Percentiles rank a stretch among this genome's conserved stretches.
Evolutionary conservation across 1,284 basidiomycete genomes (phyloP).

Genomic region (Pyrrhoderma lamaoense): DNA sequence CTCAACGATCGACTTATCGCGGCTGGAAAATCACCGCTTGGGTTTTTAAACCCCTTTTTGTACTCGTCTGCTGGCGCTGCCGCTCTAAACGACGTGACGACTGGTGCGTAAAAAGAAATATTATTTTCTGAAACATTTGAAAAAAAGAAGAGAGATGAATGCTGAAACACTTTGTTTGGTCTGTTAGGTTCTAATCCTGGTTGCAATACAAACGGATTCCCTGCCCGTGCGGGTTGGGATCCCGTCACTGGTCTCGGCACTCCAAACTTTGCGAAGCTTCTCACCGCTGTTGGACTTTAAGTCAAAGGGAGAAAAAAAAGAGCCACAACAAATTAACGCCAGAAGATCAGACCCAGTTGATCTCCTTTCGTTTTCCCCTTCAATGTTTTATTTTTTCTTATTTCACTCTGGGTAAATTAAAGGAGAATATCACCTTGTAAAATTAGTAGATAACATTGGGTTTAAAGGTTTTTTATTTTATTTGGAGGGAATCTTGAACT

Average conservation of each 20-base stretch:
- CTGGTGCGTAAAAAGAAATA: slow-evolving; percentile 16
- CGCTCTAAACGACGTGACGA: slow-evolving; percentile 28
- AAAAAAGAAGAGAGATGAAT: neutral
- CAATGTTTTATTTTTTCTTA: too few species aligned
- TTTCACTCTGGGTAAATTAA: too few species aligned
- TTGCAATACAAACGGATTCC: slow-evolving; percentile 31
- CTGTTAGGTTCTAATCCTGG: slow-evolving; percentile 20
- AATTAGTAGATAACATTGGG: too few species aligned
- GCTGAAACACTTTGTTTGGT: neutral
- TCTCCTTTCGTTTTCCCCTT: too few species aligned
- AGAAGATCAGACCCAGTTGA: too few species aligned
- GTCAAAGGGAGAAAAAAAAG: neutral
- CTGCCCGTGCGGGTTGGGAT: slow-evolving; percentile 30
- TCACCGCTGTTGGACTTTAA: slow-evolving; percentile 25
- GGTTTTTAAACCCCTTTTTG: slow-evolving; percentile 39
- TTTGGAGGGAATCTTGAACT: too few species aligned
- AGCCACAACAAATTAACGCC: too few species aligned
- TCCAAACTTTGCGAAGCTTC: slow-evolving; percentile 29
- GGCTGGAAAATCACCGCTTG: slow-evolving; percentile 31
- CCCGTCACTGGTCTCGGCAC: slow-evolving; percentile 33
- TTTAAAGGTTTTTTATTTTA: too few species aligned
- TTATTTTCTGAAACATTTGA: neutral
- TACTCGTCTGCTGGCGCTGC: slow-evolving; percentile 24
- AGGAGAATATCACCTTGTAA: too few species aligned
- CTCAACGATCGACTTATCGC: slow-evolving; percentile 35